Percentiles rank a stretch among this genome's conserved stretches.
These are phyloP conservation scores for Tylopilus sp. DNA, from an alignment of 768 basidiomycete genomes.

Conservation along the genomic window DNA sequence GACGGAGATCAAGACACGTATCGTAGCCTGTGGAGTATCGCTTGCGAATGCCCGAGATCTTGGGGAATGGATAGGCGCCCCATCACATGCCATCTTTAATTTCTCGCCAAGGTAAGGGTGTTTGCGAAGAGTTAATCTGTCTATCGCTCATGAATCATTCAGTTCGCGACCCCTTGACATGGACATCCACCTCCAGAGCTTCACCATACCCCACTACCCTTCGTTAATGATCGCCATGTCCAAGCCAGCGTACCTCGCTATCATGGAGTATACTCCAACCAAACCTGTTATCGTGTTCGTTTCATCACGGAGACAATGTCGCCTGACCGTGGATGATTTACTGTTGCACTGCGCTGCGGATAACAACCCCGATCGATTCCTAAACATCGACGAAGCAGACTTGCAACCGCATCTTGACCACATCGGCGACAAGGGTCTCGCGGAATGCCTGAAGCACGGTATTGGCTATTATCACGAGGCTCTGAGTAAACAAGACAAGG, in stretches of 20 bases:
- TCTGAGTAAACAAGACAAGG: constrained; percentile 86
- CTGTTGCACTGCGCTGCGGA: constrained; percentile 87
- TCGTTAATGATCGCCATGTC: constrained; percentile 99
- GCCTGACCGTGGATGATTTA: constrained; percentile 90
- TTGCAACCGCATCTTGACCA: constrained; percentile 81
- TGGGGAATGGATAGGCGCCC: constrained; percentile 97
- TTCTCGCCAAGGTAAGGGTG: constrained; percentile 78
- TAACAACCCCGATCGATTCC: constrained; percentile 78
- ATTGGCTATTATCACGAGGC: constrained; percentile 97
- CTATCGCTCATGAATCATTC: constrained; percentile 14
- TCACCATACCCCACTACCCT: constrained; percentile 95
- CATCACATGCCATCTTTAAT: constrained; percentile 94
- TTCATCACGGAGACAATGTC: constrained; percentile 88
- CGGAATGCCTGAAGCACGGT: constrained; percentile 56
- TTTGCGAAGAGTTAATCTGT: neutral
- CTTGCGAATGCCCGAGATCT: constrained; percentile 94
- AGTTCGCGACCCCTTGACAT: constrained; percentile 96
- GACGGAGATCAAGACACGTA: constrained; percentile 87
- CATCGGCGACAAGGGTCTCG: neutral
- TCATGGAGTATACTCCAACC: constrained; percentile 78
- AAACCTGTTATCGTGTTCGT: constrained; percentile 94
- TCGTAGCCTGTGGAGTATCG: constrained; percentile 93
- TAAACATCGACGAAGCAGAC: constrained; percentile 82
- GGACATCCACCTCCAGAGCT: constrained; percentile 96
- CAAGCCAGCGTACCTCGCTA: constrained; percentile 93